Evolutionary conservation across 768 basidiomycete genomes (phyloP).

Genomic region (Xanthoconium stramineum): DNA sequence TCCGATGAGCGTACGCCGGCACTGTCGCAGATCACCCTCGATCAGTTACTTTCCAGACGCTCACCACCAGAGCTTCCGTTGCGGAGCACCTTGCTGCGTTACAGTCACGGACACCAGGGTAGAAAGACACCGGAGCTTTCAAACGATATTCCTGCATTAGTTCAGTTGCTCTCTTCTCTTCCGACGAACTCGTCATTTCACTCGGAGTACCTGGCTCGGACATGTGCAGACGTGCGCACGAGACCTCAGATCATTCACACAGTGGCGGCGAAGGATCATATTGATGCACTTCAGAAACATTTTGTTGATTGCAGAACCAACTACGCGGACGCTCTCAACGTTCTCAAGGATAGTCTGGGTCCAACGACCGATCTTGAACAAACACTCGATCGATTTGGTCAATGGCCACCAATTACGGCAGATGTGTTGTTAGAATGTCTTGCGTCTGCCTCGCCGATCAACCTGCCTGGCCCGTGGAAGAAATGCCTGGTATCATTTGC

Average conservation of each 20-base stretch:
- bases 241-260: background rate
- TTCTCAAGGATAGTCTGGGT: constrained; percentile 7
- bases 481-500: constrained; percentile 27
- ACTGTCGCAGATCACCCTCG: background rate
- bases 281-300: background rate
- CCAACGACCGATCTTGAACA: constrained; percentile 8
- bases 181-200: background rate
- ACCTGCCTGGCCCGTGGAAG: constrained; percentile 25
- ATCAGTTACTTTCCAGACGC: background rate
- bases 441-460: background rate
- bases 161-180: background rate
- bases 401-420: constrained; percentile 32
- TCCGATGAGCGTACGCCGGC: background rate
- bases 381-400: constrained; percentile 2
- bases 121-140: too few relatives aligned
- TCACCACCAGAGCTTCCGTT: background rate
- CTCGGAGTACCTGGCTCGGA: constrained; percentile 8
- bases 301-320: background rate
- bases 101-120: too few relatives aligned
- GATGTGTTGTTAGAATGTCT: too few relatives aligned
- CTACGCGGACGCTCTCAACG: background rate
- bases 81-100: background rate
- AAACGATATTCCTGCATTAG: background rate
- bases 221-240: background rate
- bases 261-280: too few relatives aligned